A percentile compares a stretch with the other conserved stretches of the same genome.
Conservation (phyloP, 257 asterid species). For the Penstemon barbatus region DNA sequence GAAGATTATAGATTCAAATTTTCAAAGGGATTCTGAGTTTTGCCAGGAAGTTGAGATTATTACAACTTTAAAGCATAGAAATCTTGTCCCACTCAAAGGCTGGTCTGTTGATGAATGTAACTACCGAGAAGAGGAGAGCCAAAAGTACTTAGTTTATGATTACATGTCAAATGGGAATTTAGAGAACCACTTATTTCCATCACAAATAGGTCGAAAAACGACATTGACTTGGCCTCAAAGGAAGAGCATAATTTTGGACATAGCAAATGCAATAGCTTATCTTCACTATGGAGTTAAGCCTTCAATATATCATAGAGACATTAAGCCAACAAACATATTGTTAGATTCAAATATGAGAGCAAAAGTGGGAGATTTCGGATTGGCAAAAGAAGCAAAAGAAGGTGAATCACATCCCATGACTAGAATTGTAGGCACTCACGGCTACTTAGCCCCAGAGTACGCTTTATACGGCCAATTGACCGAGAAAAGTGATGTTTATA, state of each 20-base stretch:
- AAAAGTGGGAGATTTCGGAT: conserved; percentile 58
- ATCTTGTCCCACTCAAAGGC: conserved; percentile 54
- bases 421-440: conserved; percentile 57
- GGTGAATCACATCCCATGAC: conserved; percentile 43
- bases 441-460: conserved; percentile 67
- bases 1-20: conserved; percentile 39
- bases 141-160: conserved; percentile 55
- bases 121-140: conserved; percentile 21
- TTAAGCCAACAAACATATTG: conserved; percentile 64
- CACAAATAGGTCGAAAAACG: conserved; percentile 4
- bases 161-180: conserved; percentile 61
- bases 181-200: conserved; percentile 38
- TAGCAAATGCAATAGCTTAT: conserved; percentile 59
- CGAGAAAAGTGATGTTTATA: conserved; percentile 63
- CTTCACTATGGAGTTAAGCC: conserved; percentile 67
- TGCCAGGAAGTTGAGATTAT: conserved; percentile 54
- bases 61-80: conserved; percentile 52
- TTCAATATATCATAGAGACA: conserved; percentile 63
- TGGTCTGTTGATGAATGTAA: conserved; percentile 35
- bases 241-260: conserved; percentile 59
- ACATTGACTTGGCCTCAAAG: conserved; percentile 54
- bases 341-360: conserved; percentile 59
- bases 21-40: conserved; percentile 46
- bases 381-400: conserved; percentile 45
- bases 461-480: conserved; percentile 66